Percentiles rank a stretch among this genome's conserved stretches.
These are phyloP conservation scores for Lentinula lateritia DNA, from an alignment of 768 basidiomycete genomes.

Conservation along the genomic window DNA sequence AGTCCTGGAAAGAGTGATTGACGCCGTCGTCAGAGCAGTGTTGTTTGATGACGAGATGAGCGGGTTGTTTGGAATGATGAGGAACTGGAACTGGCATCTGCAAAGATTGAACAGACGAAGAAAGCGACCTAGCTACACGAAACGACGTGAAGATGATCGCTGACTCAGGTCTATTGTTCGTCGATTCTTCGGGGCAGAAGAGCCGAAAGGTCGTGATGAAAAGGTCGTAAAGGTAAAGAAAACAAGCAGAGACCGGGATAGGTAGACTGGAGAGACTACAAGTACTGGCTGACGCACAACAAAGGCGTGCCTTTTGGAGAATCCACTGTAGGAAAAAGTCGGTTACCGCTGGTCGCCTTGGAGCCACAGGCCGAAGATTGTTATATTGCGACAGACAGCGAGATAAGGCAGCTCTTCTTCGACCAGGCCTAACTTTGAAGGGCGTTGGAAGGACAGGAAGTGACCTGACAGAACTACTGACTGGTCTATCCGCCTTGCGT, in stretches of 20 bases:
- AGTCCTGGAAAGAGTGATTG: constrained; percentile 43
- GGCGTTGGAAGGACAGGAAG: constrained; percentile 24
- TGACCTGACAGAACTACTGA: constrained; percentile 41
- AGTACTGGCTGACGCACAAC: constrained; percentile 78
- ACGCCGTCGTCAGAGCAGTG: constrained; percentile 36
- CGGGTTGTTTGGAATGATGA: constrained; percentile 47
- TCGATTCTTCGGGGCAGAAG: constrained; percentile 31
- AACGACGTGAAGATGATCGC: constrained; percentile 31
- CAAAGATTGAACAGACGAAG: constrained; percentile 34
- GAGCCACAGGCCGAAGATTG: background rate
- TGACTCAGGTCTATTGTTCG: constrained; percentile 33
- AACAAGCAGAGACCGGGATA: constrained; percentile 12
- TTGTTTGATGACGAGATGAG: constrained; percentile 65
- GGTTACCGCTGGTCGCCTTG: constrained; percentile 15
- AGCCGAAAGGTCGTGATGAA: constrained; percentile 57
- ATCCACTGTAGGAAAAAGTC: constrained; percentile 21
- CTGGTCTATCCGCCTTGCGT: constrained; percentile 43
- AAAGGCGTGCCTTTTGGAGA: constrained; percentile 83
- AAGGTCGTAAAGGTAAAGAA: constrained; percentile 53
- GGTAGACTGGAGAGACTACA: constrained; percentile 19
- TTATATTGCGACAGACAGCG: constrained; percentile 12
- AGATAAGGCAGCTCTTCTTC: constrained; percentile 34
- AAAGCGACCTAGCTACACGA: constrained; percentile 38
- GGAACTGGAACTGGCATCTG: constrained; percentile 90
- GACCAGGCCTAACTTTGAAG: constrained; percentile 33